Base-by-base conservation (phyloP, 441 rosid genomes). In the Hura crepitans region DNA sequence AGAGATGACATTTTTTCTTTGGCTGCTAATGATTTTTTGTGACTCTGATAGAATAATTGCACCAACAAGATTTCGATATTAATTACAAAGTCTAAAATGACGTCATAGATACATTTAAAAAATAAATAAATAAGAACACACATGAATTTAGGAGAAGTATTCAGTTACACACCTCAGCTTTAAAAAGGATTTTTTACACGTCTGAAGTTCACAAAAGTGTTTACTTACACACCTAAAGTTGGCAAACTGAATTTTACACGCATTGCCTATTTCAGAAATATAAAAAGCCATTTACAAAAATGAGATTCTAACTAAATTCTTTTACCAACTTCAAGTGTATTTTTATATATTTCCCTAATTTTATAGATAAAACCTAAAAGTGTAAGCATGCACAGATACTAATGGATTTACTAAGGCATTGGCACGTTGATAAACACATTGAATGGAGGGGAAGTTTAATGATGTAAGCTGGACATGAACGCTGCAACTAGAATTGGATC, bases 11-110 rank as follows among this genome's bases (percentile, higher is more conserved):
- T 68, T 56, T 79, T 71, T 56, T 80, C 87, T 70, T 78, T 84
- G 20, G 83, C 54, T 35, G 31, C 60, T 68, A n/a, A 57, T 60
- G 85, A 78, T 76, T 80, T 82, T 77, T 83, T 79, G 77, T 71
- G 57, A 80, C 79, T 86, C 98, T 95, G 90, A 75, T 68, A 74
- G 37, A 62, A 60, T 53, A 74, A 71, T 64, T 68, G 30, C 17
- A 47, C 56, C 25, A 46, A 14, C 23, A 68, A 69, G 7, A 18
- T 51, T 68, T 58, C 17, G n/a, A 46, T 51, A 60, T 35, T 54
- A 20, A 46, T 66, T 31, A 8, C 39, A 53, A 75, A 30, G 31
- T 66, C 17, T 54, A 66, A 51, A 69, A 31, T 0, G 57, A 55
- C 31, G 45, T 37, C 9, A 35, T 30, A 15, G 15, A 63, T 42